Percentiles rank a stretch among this genome's conserved stretches.
phyloP scores from a whole-genome alignment of 2,329 filamentous ascomycete genomes.

The Salinomyces thailandicus region DNA sequence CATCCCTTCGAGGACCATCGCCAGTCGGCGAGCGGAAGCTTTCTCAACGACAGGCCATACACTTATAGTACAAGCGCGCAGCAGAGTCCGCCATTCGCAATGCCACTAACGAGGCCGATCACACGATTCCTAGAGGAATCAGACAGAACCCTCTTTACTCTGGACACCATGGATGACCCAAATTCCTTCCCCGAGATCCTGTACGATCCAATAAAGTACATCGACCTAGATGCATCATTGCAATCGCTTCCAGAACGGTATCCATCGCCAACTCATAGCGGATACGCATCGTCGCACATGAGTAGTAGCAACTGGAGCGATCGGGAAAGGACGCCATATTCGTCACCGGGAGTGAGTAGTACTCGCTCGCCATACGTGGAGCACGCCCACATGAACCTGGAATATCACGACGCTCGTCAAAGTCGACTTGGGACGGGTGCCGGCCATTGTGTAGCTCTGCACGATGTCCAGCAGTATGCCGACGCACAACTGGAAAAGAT shows the following conservation, averaged over 20 bases:
- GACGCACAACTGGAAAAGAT: slow-evolving; percentile 10
- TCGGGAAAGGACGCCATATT: slow-evolving; percentile 3
- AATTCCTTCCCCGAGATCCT: slow-evolving; percentile 2
- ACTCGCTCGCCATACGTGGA: background rate
- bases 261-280: slow-evolving; percentile 9
- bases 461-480: slow-evolving; percentile 15
- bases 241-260: background rate
- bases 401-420: background rate
- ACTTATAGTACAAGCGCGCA: too few species aligned
- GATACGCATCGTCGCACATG: slow-evolving; percentile 3
- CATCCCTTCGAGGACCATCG: too few species aligned
- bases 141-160: slow-evolving; percentile 1
- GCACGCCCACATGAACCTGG: background rate
- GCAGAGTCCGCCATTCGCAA: too few species aligned
- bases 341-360: slow-evolving; percentile 4
- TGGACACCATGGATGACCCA: slow-evolving; percentile 1
- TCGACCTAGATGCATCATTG: background rate
- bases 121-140: slow-evolving; percentile 5
- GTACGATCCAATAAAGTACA: background rate
- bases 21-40: too few species aligned
- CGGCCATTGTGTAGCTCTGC: slow-evolving; percentile 12
- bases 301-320: slow-evolving; percentile 5
- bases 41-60: too few species aligned
- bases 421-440: background rate
- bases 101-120: too few species aligned